Evolutionary conservation across 2,329 filamentous ascomycete species (phyloP).

Genomic region (Neocatenulostroma microsporum): DNA sequence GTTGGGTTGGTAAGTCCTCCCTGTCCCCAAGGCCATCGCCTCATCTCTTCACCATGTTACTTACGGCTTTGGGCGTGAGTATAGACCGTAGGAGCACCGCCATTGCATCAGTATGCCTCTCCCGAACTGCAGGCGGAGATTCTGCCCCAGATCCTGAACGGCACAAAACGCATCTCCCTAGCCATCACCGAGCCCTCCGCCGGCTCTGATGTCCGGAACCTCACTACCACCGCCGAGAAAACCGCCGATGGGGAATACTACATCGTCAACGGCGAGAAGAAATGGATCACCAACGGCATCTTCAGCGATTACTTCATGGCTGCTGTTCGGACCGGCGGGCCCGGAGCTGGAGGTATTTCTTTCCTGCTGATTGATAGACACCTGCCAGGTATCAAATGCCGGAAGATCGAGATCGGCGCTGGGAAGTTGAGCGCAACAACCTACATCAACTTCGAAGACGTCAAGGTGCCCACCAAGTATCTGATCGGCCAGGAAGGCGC

Average conservation of each 20-base stretch:
- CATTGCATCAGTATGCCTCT: conserved; percentile 60
- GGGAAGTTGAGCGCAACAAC: conserved; percentile 63
- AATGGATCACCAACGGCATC: conserved; percentile 71
- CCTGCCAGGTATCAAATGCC: conserved; percentile 45
- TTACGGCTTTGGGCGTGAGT: too few relatives aligned
- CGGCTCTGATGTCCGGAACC: conserved; percentile 67
- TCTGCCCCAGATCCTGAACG: conserved; percentile 59
- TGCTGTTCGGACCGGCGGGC: conserved; percentile 62
- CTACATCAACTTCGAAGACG: conserved; percentile 68
- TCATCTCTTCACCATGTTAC: too few relatives aligned
- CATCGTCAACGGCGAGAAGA: conserved; percentile 65
- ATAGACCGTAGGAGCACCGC: conserved; percentile 53
- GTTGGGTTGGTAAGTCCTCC: too few relatives aligned
- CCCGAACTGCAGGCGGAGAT: conserved; percentile 55
- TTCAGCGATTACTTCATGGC: conserved; percentile 59
- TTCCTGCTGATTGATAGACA: conserved; percentile 56
- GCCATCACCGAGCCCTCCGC: conserved; percentile 72
- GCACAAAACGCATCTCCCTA: conserved; percentile 61
- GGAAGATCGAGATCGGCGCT: conserved; percentile 54
- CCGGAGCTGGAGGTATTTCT: conserved; percentile 55
- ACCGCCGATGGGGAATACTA: conserved; percentile 68
- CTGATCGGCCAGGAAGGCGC: conserved; percentile 61
- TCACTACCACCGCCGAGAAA: conserved; percentile 71
- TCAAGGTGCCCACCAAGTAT: conserved; percentile 62
- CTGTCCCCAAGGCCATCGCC: too few relatives aligned